These are phyloP conservation scores for Boletellus dicymbophilus DNA, from an alignment of 1,284 basidiomycete species.

Conservation along the genomic window DNA sequence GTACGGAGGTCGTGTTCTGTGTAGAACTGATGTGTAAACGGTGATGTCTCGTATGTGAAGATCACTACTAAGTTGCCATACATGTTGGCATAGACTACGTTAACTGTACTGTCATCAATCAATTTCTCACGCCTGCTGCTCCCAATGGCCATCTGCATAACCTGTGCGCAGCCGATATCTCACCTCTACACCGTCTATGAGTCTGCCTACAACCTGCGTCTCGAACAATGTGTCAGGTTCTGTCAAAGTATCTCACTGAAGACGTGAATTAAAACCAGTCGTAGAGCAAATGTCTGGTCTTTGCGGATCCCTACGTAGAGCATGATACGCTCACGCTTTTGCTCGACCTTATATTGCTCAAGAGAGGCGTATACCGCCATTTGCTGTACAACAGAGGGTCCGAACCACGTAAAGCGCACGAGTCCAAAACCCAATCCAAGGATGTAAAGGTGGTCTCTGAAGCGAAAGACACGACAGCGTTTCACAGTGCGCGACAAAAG, in stretches of 20 bases:
- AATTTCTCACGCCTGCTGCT: conserved; percentile 1
- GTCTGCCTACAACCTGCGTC: conserved; percentile 79
- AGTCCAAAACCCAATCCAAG: conserved; percentile 4
- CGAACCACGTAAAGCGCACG: conserved; percentile 49
- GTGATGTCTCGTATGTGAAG: no score
- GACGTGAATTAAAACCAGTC: conserved; percentile 10
- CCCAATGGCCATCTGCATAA: conserved; percentile 82
- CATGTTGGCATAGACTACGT: no score
- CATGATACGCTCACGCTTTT: conserved; percentile 79
- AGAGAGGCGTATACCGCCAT: conserved; percentile 86
- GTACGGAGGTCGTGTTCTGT: no score
- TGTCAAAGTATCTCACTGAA: not conserved
- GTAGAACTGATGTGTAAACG: no score
- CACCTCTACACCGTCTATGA: conserved; percentile 86
- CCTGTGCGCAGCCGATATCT: conserved; percentile 66
- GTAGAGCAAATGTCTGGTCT: conserved; percentile 64
- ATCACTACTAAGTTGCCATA: no score
- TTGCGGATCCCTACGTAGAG: conserved; percentile 91
- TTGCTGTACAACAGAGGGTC: conserved; percentile 86
- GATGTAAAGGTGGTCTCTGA: not conserved
- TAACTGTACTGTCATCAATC: no score
- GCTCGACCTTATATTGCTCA: conserved; percentile 86
- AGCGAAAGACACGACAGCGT: conserved; percentile 1
- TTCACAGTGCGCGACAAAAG: not conserved
- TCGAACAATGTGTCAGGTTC: conserved; percentile 70